Base-by-base conservation (phyloP, 2,329 filamentous ascomycete genomes). In the Trichoderma afroharzianum region DNA sequence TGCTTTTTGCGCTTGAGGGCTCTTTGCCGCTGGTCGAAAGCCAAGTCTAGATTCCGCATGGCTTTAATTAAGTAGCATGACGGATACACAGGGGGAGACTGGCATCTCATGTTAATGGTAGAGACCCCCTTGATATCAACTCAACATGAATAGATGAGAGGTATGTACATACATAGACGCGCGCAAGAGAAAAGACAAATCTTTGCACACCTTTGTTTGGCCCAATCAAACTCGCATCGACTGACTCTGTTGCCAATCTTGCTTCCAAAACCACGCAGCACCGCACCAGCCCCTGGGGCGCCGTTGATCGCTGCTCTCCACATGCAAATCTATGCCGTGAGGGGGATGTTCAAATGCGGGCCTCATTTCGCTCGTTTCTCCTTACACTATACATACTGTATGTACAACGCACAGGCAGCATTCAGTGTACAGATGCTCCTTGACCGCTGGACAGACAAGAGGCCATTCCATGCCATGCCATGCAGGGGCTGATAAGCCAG, bases 261-360 rank as follows among this genome's bases (percentile, higher is more conserved):
- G 39, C 39, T 43, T 43, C 15, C 39, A 18, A 43, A 68, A 47
- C 26, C 62, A 24, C 39, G 62, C 62, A 63, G 43, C 18, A 32
- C 26, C 39, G 43, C 18, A 32, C 26, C 39, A 64, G 36, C 64
- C 64, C 55, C 64, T 33, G 66, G 33, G 18, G n/a, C n/a, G 28
- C 55, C 57, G 57, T 69, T 69, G 66, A 69, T 69, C 66, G 66
- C 39, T 61, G 66, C 57, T 69, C 66, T 28, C 66, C 66, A 61
- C 55, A 58, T 43, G 66, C 57, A 69, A 69, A 61, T 69, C 57
- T 30, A 69, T 69, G 57, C 57, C 66, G 33, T 14, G 43, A 62
- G 66, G 55, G 66, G 66, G 50, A 67, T 33, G 63, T 32, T 39
- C 39, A 53, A 53, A 21, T 50, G 63, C 47, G 63, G 63, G 63